Evolutionary conservation across 31 red algal species (phyloP), one percentile per base, ranked within the genome.

Genomic region (Odonthalia washingtoniensis): DNA sequence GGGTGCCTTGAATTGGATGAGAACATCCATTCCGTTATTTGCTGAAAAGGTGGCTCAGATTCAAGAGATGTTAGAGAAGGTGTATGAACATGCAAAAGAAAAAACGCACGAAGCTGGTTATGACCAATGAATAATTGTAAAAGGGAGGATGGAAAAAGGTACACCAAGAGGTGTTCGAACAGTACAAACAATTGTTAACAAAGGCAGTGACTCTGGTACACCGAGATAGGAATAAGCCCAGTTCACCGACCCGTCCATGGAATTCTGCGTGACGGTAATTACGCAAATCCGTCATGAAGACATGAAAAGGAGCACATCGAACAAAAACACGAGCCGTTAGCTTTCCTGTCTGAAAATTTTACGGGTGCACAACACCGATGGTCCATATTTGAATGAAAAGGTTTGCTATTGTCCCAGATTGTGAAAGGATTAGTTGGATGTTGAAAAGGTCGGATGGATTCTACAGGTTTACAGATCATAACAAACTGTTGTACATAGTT

Each of bases 381-480:
- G 65, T 81, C 75, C 26, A 90, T 64, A 24, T 57, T 72, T 44
- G 65, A 82, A 66, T 73, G 82, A 46, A 67, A 90, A 63, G 77
- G 33, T 90, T 72, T 42, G 78, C 77, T 0, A 76, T 82, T 34
- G 67, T 74, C 3, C 42, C 70, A 34, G 37, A 64, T 2, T 74
- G 81, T n/a, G 60, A 81, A 4, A 62, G 74, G 26, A 5, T 90
- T 26, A 35, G 74, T 46, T 90, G 57, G 33, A 40, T 75, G 6
- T 57, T 88, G 30, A 3, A 60, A 0, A 74, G 60, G 0, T 32
- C 75, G 4, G 21, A 68, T 1, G 72, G 33, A 5, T n/a, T 78
- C 21, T 37, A 86, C 31, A 33, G 74, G 24, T 57, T 76, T 12
- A 76, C 69, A 0, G 17, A 74, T 17, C 83, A 86, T 36, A 27